phyloP scores from a whole-genome alignment of 805 yeast genomes.

The Wickerhamiella alocasiicola region DNA sequence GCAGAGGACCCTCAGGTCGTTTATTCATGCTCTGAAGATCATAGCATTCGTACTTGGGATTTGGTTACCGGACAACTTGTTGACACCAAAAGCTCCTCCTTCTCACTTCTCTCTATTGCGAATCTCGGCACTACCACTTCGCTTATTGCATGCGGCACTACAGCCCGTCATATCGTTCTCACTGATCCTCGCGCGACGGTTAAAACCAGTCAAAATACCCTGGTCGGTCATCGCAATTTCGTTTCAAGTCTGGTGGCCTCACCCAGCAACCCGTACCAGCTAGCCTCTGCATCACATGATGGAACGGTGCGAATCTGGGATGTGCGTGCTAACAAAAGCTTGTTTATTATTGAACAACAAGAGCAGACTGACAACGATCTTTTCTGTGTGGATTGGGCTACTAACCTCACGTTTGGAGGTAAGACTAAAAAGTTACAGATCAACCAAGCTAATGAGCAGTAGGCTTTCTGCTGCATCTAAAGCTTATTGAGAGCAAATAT shows the following conservation, averaged over 20 bases:
- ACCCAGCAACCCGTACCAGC: slow-evolving; percentile 69
- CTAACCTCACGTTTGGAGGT: slow-evolving; percentile 88
- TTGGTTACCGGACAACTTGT: slow-evolving; percentile 72
- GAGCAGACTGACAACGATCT: slow-evolving; percentile 45
- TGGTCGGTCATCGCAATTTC: slow-evolving; percentile 83
- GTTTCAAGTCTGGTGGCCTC: slow-evolving; percentile 66
- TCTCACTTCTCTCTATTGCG: slow-evolving; percentile 63
- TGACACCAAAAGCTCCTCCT: slow-evolving; percentile 79
- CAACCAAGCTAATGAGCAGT: slow-evolving; percentile 32
- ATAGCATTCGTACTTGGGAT: slow-evolving; percentile 93
- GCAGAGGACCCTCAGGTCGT: slow-evolving; percentile 63
- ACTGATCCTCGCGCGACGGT: slow-evolving; percentile 78
- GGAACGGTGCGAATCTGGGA: slow-evolving; percentile 96
- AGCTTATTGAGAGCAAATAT: too few species aligned
- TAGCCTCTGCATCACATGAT: slow-evolving; percentile 90
- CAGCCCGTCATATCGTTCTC: slow-evolving; percentile 91
- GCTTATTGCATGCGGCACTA: slow-evolving; percentile 82
- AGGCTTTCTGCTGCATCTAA: too few species aligned
- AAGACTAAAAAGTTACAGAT: slow-evolving; percentile 87
- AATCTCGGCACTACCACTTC: slow-evolving; percentile 50
- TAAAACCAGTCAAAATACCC: slow-evolving; percentile 49
- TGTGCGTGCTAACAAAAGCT: slow-evolving; percentile 66
- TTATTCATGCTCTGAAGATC: slow-evolving; percentile 93
- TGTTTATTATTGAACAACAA: slow-evolving; percentile 65
- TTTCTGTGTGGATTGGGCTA: slow-evolving; percentile 80